phyloP scores from a whole-genome alignment of 148 eudicot genomes.

The Polygonum aviculare region DNA sequence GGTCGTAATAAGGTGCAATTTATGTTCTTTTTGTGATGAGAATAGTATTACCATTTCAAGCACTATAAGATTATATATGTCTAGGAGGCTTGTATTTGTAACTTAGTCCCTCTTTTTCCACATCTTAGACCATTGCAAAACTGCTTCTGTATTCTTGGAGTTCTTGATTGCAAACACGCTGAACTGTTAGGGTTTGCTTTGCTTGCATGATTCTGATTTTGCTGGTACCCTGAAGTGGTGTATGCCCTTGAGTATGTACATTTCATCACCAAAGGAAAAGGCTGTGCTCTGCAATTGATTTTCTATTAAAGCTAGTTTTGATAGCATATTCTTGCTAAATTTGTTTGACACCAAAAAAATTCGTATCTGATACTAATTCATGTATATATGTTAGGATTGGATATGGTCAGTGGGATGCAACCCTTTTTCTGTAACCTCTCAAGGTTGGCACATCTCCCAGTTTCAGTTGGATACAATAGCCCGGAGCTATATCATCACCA shows the following conservation, averaged over 20 bases:
- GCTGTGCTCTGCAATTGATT: not conserved
- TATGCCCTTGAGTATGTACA: not conserved
- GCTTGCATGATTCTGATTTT: not conserved
- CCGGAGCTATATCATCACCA: constrained; percentile 80
- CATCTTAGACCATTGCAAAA: not conserved
- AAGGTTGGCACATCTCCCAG: constrained; percentile 70
- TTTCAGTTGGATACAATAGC: constrained; percentile 83
- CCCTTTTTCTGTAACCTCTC: constrained; percentile 72
- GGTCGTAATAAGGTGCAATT: not conserved
- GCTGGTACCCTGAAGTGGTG: not conserved
- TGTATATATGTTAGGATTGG: constrained; percentile 61
- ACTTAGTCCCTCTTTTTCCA: not conserved
- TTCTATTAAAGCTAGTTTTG: not conserved
- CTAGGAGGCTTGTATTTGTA: not conserved
- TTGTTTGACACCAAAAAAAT: not conserved
- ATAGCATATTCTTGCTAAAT: not conserved
- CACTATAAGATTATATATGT: not conserved
- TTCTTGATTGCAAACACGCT: not conserved
- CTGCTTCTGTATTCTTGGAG: not conserved
- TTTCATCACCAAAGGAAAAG: not conserved
- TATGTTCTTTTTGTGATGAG: not conserved
- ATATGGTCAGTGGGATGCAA: constrained; percentile 93
- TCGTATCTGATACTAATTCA: constrained; percentile 3
- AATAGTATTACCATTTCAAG: not conserved
- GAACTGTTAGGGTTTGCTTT: not conserved